Conservation (phyloP, 1,284 basidiomycete genomes). For the Pascua guehoae region DNA sequence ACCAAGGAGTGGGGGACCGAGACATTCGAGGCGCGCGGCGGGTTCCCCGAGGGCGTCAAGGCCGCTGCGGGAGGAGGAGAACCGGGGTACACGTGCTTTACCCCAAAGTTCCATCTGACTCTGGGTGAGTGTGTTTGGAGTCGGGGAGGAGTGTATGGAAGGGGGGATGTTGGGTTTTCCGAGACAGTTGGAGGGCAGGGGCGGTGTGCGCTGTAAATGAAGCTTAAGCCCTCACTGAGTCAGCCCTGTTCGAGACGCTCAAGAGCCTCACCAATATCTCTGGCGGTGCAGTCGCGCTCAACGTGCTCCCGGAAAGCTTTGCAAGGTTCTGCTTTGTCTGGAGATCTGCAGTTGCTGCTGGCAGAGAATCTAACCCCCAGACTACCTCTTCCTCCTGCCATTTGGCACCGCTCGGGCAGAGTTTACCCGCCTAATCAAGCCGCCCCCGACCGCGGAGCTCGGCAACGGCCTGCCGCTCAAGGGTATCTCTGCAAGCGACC, state of each 20-base stretch:
- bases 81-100: conserved; percentile 54
- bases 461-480: conserved; percentile 72
- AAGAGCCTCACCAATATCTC: too few relatives aligned
- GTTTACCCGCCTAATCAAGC: conserved; percentile 63
- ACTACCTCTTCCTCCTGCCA: conserved; percentile 72
- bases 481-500: conserved; percentile 79
- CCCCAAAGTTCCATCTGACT: conserved; percentile 65
- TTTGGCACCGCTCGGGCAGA: conserved; percentile 36
- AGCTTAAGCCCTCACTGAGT: too few relatives aligned
- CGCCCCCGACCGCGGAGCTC: conserved; percentile 63
- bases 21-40: conserved; percentile 55
- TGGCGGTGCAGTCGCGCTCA: neutral
- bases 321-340: neutral
- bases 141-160: neutral
- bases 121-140: conserved; percentile 56
- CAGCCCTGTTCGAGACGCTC: too few relatives aligned
- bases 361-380: conserved; percentile 49
- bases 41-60: conserved; percentile 46
- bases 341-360: too few relatives aligned
- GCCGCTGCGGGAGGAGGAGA: conserved; percentile 57
- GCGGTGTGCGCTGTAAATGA: too few relatives aligned
- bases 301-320: too few relatives aligned
- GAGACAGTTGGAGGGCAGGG: too few relatives aligned
- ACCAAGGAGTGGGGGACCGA: conserved; percentile 50
- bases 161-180: too few relatives aligned